Evolutionary conservation across 2,329 filamentous ascomycete genomes (phyloP), one percentile per base, ranked within the genome.

Genomic region (Alternaria postmessia): DNA sequence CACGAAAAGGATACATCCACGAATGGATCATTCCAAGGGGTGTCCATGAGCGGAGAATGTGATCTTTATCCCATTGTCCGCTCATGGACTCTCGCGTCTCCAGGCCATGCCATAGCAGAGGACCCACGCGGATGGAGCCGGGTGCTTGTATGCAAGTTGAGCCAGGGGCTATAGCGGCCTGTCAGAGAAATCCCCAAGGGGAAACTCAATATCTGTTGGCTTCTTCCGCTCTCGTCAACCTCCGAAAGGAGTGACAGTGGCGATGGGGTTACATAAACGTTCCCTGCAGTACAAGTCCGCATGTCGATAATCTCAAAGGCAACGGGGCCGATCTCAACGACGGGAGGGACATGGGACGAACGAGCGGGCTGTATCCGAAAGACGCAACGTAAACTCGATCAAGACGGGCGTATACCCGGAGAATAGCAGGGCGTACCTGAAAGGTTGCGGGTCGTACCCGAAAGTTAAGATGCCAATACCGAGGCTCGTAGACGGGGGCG

Each of bases 141-240:
- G 60, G 56, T 64, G 59, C 63, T 71, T 64, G 62, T 62, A 65
- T 67, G 66, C 63, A 63, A 47, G 47, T 36, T 69, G 52, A 60
- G 68, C 71, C 71, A 74, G 28, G 72, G 70, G 61, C 68, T 70
- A 39, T 67, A 62, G 47, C 61, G 67, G 66, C 59, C 71, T 75
- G 39, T 71, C 68, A 68, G 65, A 70, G 64, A 51, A 43, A 34
- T 42, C 47, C 24, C 7, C 52, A 28, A 42, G 24, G 32, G 12
- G 26, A 34, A 34, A 43, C 64, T 70, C 66, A 41, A 73, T 69
- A 63, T 67, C 73, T 65, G 62, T 64, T 68, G 71, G 68, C 68
- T 60, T 74, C 71, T 71, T 72, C 70, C 70, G 65, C 71, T 54
- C 64, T 49, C 57, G 60, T 57, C 59, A 41, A 47, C 11, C 42